phyloP scores from a whole-genome alignment of 805 yeast species.

The Millerago galiae region DNA sequence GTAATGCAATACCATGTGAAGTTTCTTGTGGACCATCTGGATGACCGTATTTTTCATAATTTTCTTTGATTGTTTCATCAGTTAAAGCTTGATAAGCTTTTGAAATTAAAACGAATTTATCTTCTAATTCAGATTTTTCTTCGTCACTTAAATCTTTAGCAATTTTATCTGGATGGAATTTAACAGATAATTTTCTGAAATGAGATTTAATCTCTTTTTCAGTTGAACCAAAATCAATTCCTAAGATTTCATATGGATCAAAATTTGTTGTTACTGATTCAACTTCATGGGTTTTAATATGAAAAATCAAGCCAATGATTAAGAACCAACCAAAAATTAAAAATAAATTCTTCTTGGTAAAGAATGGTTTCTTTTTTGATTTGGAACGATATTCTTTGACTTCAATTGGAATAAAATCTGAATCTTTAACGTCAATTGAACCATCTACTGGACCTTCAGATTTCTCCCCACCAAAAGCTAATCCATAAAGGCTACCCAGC shows the following conservation, averaged over 20 bases:
- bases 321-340: constrained; percentile 21
- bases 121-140: constrained; percentile 57
- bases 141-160: constrained; percentile 46
- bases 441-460: constrained; percentile 1
- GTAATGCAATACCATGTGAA: constrained; percentile 91
- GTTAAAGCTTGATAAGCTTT: constrained; percentile 95
- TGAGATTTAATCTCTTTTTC: constrained; percentile 76
- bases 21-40: constrained; percentile 96
- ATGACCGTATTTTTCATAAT: constrained; percentile 84
- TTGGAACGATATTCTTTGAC: constrained; percentile 11
- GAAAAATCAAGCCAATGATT: constrained; percentile 34
- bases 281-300: constrained; percentile 25
- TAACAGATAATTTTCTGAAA: constrained; percentile 81
- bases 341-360: constrained; percentile 14
- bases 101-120: constrained; percentile 70
- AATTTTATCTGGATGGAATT: constrained; percentile 91
- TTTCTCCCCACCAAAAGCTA: constrained; percentile 1
- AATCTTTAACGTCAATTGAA: constrained; percentile 5
- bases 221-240: constrained; percentile 57
- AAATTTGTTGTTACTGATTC: constrained; percentile 46
- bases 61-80: constrained; percentile 77
- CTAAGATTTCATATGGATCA: constrained; percentile 89
- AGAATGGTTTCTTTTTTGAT: constrained; percentile 5
- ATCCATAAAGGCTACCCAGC: constrained; percentile 7
- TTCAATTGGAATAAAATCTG: constrained; percentile 1